A percentile compares a stretch with the other conserved stretches of the same genome.
Evolutionary conservation across 345 rosid species (phyloP).

Genomic region (Gossypium anomalum): DNA sequence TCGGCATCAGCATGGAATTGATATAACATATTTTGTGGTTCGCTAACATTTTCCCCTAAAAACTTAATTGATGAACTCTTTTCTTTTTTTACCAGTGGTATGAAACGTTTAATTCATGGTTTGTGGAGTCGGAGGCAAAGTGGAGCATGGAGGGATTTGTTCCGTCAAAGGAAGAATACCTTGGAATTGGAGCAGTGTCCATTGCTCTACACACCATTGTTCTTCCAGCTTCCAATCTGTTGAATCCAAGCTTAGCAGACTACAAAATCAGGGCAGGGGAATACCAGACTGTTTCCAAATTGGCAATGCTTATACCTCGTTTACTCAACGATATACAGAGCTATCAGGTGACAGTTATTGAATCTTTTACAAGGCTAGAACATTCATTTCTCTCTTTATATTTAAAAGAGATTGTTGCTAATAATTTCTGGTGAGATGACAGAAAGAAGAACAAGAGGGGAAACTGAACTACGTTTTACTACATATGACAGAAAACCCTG

Average conservation of each 20-base stretch:
- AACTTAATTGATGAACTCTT: not conserved
- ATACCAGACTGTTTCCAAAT: conserved; percentile 34
- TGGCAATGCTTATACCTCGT: conserved; percentile 51
- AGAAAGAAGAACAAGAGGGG: conserved; percentile 41
- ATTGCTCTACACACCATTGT: conserved; percentile 40
- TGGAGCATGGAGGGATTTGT: conserved; percentile 41
- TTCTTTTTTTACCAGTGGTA: conserved; percentile 37
- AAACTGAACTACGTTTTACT: conserved; percentile 33
- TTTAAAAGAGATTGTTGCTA: not conserved
- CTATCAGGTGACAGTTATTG: conserved; percentile 31
- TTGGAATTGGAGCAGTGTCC: conserved; percentile 43
- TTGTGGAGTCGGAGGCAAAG: conserved; percentile 56
- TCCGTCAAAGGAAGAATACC: conserved; percentile 43
- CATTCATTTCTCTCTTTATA: not conserved
- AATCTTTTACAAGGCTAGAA: not conserved
- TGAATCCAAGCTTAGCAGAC: conserved; percentile 21
- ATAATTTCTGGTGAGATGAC: not conserved
- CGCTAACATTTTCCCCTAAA: not conserved
- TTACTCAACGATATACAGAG: conserved; percentile 56
- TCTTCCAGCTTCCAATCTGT: conserved; percentile 40
- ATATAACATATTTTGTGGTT: conserved; percentile 25
- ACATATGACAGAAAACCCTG: conserved; percentile 29
- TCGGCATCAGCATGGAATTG: conserved; percentile 24
- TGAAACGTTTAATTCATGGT: conserved; percentile 66
- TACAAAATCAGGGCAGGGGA: conserved; percentile 24